Percentiles rank a stretch among this genome's conserved stretches.
Evolutionary conservation across 202 grass and related monocot genomes (phyloP).

Genomic region (Schoenoplectus triqueter): DNA sequence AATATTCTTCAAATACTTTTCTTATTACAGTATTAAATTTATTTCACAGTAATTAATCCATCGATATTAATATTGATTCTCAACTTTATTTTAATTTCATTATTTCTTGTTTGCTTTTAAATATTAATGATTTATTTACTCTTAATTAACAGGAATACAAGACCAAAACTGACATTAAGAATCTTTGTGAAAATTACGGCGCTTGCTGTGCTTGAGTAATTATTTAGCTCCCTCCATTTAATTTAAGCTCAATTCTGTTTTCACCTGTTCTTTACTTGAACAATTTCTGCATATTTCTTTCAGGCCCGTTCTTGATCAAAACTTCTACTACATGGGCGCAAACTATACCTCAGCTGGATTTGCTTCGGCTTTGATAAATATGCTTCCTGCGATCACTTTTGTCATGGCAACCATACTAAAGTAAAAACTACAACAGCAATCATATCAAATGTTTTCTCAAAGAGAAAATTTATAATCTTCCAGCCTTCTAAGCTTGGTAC

Average conservation of each 20-base stretch:
- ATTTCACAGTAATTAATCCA: neutral
- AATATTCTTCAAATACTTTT: conserved; percentile 27
- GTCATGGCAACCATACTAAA: conserved; percentile 61
- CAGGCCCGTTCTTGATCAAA: conserved; percentile 92
- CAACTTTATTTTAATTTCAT: too few relatives aligned
- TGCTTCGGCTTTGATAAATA: conserved; percentile 71
- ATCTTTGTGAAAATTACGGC: conserved; percentile 80
- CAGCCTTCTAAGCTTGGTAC: neutral
- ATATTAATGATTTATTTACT: conserved; percentile 11
- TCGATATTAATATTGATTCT: too few relatives aligned
- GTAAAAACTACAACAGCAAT: conserved; percentile 27
- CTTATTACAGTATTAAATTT: neutral
- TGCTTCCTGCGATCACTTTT: conserved; percentile 82
- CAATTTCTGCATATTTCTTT: neutral
- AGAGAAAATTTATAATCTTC: neutral
- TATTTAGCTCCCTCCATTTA: neutral
- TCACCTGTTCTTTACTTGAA: conserved; percentile 15
- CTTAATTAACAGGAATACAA: conserved; percentile 32
- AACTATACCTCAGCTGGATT: conserved; percentile 73
- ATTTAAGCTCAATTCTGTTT: neutral
- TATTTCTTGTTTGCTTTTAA: too few relatives aligned
- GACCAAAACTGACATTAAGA: conserved; percentile 65
- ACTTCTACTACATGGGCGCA: conserved; percentile 78
- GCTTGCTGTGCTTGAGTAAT: conserved; percentile 73
- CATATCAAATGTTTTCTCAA: neutral